These are phyloP conservation scores for Xylaria nigripes DNA, from an alignment of 495 filamentous ascomycete species.

Conservation along the genomic window DNA sequence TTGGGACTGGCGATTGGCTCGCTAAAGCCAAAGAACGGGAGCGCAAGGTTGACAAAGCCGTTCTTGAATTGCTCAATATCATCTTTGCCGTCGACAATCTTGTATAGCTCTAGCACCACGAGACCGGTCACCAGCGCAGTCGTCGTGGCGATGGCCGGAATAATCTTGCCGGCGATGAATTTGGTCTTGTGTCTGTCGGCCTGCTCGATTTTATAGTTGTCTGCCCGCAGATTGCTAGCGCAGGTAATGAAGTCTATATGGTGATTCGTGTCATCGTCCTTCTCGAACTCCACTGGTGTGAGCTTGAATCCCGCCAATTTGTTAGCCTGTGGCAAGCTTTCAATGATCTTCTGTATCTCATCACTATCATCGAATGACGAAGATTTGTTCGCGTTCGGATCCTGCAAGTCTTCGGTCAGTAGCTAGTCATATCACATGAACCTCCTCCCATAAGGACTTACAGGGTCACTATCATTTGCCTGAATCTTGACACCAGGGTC, in stretches of 20 bases:
- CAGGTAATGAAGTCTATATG: conserved; percentile 99
- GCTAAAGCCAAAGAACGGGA: conserved; percentile 97
- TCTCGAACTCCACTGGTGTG: conserved; percentile 93
- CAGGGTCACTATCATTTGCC: conserved; percentile 85
- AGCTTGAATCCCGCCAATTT: conserved; percentile 78
- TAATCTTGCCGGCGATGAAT: conserved; percentile 99
- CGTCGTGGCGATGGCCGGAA: conserved; percentile 96
- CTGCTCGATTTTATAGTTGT: conserved; percentile 91
- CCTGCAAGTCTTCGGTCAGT: conserved; percentile 30
- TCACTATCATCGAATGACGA: conserved; percentile 57
- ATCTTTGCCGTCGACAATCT: conserved; percentile 89
- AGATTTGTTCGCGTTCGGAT: conserved; percentile 66
- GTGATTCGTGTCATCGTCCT: conserved; percentile 95
- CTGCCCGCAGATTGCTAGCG: conserved; percentile 89
- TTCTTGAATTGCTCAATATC: conserved; percentile 99
- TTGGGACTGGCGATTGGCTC: conserved; percentile 91
- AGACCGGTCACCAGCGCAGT: conserved; percentile 93
- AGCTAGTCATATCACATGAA: conserved; percentile 1
- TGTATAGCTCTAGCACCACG: conserved; percentile 88
- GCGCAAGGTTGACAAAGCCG: conserved; percentile 92
- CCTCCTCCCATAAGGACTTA: conserved; percentile 25
- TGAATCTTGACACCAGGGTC: conserved; percentile 94
- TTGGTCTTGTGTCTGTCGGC: conserved; percentile 97
- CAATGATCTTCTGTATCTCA: conserved; percentile 60
- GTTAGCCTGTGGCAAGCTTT: conserved; percentile 66